Base-by-base conservation (phyloP, 352 stramenopile genomes). In the Phytophthora fragariaefolia region DNA sequence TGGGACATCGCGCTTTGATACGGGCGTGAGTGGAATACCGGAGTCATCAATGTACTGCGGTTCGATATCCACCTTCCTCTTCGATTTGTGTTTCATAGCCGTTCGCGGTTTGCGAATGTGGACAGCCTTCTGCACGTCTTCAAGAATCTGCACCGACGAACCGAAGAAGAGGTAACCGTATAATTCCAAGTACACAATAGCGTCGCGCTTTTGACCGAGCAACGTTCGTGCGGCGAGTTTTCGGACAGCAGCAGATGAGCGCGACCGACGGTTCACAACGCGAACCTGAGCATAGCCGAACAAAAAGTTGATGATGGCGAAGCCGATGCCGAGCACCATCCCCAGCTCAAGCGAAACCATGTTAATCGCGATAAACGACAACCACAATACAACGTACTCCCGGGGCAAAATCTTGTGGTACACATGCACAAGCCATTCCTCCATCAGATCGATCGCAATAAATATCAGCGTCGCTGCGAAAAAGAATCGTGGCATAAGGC, bases 381-480 rank as follows among this genome's bases (percentile, higher is more conserved):
- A 55, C 65, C 98, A 82, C 17, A 97, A 81, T 65, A 99, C 87
- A 6, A 92, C 61, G 74, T 99, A 99, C 76, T 99, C 97, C 13
- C 88, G 82, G 28, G 77, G 71, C 8, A 94, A 71, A 34, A 96
- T 71, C 57, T 94, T 94, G 77, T 90, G 82, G 65, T 90, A 92
- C 42, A 93, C 83, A 51, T 91, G 80, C 38, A 94, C 74, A 54
- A 99, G 87, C 97, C 98, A 99, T 75, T 99, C 97, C 59, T 95
- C 73, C 89, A 99, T 94, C 0, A 99, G 75, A 76, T 99, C 97
- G 12, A 98, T 87, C 27, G 94, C 97, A 63, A 99, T 99, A 73
- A 99, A 98, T 17, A 99, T 93, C 17, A 99, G 77, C 30, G 98
- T 90, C 12, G 93, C 95, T 5, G 96, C 97, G 69, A 99, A 99